Base-by-base conservation (phyloP, 345 rosid genomes). In the Conringia planisiliqua region DNA sequence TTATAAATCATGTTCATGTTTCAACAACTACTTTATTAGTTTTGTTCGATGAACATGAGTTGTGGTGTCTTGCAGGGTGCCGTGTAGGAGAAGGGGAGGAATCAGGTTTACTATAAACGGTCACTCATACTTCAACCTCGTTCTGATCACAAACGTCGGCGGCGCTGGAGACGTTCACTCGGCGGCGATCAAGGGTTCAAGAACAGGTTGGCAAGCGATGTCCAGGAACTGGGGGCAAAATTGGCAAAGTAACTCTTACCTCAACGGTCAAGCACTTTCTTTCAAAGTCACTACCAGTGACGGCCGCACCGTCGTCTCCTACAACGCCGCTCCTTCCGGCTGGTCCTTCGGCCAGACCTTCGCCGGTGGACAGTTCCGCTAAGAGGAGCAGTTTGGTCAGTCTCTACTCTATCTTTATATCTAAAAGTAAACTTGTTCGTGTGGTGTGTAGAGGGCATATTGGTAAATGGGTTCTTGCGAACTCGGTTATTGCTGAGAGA, bases 171-270 rank as follows among this genome's bases (percentile, higher is more conserved):
- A 87, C 10, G 82, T 85, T 11, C 81, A 69, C 51, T 59, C 81
- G 4, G 86, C 82, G 18, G 80, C 81, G 12, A 70, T 87, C 64
- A 87, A 84, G 68, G 91, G 91, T 30, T 81, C 85, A 4, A 79
- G 80, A 72, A 87, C 81, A 12, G 73, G 82, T 10, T 87, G 91
- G 89, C 83, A 81, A 72, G 65, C 76, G 3, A 80, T 87, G 87
- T 83, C 87, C 30, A 77, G 87, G 11, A 87, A 85, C 74, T 87
- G 89, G 87, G 91, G 86, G 0, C 89, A 87, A 51, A 87, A 87
- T 42, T 85, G 87, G 89, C 89, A 87, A 78, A 82, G 80, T 70
- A 87, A 87, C 72, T 12, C 74, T 62, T 72, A 80, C 77, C 85
- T 87, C 0, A 63, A 82, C 3, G 86, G 87, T 26, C 89, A 87